Conservation (phyloP, 2,329 filamentous ascomycete genomes). For the Laburnicola sp. region DNA sequence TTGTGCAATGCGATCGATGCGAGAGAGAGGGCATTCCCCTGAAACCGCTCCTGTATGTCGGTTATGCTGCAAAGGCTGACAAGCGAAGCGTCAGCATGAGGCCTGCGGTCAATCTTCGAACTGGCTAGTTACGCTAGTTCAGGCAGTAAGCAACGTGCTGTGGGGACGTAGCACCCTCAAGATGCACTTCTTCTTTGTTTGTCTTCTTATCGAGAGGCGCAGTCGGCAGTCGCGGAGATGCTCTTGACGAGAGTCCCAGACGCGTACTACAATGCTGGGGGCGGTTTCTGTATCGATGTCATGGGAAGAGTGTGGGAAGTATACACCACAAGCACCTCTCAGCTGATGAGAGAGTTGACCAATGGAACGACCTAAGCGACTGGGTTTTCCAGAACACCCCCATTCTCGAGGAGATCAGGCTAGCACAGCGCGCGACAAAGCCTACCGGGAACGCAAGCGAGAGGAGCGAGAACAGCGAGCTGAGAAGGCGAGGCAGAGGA, state of each 20-base stretch:
- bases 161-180: neutral
- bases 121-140: neutral
- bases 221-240: neutral
- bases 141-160: neutral
- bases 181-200: neutral
- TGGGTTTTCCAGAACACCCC: neutral
- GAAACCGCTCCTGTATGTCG: neutral
- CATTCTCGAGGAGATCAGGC: too few species aligned
- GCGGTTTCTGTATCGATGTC: constrained; percentile 1
- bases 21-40: neutral
- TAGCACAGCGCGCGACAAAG: too few species aligned
- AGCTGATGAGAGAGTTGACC: neutral
- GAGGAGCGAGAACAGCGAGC: too few species aligned
- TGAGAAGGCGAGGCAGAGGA: too few species aligned
- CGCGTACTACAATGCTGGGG: neutral
- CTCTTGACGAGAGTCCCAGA: neutral
- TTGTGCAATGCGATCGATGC: neutral
- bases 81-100: neutral
- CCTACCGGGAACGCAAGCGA: too few species aligned
- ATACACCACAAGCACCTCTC: neutral
- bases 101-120: neutral
- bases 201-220: neutral
- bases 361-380: neutral
- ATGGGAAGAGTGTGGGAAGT: neutral
- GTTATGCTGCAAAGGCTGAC: neutral